These are phyloP conservation scores for Annona squamosa DNA, from an alignment of 164 flowering plant species.

Conservation along the genomic window DNA sequence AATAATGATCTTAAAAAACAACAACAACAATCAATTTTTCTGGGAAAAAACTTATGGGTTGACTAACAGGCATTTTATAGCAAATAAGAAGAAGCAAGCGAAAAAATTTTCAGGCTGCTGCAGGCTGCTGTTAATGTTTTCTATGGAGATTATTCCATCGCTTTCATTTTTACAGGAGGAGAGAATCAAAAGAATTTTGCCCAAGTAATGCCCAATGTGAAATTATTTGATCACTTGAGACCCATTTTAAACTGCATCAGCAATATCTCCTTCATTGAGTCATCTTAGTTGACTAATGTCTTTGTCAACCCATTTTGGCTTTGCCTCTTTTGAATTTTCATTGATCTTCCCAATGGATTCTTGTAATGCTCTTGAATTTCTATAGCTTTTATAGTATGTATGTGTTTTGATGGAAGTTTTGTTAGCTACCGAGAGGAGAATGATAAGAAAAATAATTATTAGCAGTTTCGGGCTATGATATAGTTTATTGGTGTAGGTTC, in stretches of 20 bases:
- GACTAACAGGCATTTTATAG: too few relatives aligned
- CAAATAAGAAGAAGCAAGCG: too few relatives aligned
- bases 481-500: conserved; percentile 50
- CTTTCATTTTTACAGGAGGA: background rate
- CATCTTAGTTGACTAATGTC: background rate
- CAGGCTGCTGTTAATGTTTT: too few relatives aligned
- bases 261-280: background rate
- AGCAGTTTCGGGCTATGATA: background rate
- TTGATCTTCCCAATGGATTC: background rate
- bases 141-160: too few relatives aligned
- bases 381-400: background rate
- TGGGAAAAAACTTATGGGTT: too few relatives aligned
- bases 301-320: background rate
- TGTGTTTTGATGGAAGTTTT: background rate
- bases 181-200: background rate
- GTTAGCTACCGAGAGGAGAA: background rate
- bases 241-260: background rate
- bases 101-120: too few relatives aligned
- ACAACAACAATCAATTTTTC: too few relatives aligned
- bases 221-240: background rate
- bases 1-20: too few relatives aligned
- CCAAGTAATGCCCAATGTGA: background rate
- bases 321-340: background rate
- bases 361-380: background rate
- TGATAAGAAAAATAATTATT: background rate